Evolutionary conservation across 177 flowering plant species (phyloP).

Genomic region (Vitis hybrid): DNA sequence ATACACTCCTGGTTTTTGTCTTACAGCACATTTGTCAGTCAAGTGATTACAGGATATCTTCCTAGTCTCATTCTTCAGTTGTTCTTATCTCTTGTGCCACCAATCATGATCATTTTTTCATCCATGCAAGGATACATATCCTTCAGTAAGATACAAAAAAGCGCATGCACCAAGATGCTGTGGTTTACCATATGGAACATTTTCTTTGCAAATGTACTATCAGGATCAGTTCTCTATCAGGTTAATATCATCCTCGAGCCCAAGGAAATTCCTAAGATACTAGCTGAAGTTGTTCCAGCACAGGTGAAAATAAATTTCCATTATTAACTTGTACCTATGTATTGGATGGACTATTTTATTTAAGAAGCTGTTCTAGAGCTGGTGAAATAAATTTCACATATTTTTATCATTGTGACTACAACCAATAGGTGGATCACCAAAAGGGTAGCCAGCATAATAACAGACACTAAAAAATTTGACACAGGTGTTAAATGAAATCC

Average conservation of each 20-base stretch:
- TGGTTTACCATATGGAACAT: conserved; percentile 90
- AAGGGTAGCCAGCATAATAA: no score
- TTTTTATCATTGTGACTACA: no score
- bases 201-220: conserved; percentile 85
- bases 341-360: background rate
- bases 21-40: conserved; percentile 72
- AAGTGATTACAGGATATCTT: conserved; percentile 91
- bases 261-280: conserved; percentile 56
- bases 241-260: conserved; percentile 65
- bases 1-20: conserved; percentile 1
- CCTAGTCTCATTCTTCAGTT: conserved; percentile 89
- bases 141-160: conserved; percentile 67
- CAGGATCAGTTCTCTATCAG: conserved; percentile 64
- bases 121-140: conserved; percentile 84
- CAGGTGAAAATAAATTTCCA: conserved; percentile 50
- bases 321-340: background rate
- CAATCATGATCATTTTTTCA: conserved; percentile 75
- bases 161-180: conserved; percentile 81
- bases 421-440: no score
- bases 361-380: background rate
- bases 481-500: no score
- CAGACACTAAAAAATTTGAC: no score
- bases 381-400: no score
- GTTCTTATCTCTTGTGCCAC: conserved; percentile 70
- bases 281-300: conserved; percentile 82